phyloP scores from a whole-genome alignment of 2,329 filamentous ascomycete species.

The Colletotrichum plurivorum region DNA sequence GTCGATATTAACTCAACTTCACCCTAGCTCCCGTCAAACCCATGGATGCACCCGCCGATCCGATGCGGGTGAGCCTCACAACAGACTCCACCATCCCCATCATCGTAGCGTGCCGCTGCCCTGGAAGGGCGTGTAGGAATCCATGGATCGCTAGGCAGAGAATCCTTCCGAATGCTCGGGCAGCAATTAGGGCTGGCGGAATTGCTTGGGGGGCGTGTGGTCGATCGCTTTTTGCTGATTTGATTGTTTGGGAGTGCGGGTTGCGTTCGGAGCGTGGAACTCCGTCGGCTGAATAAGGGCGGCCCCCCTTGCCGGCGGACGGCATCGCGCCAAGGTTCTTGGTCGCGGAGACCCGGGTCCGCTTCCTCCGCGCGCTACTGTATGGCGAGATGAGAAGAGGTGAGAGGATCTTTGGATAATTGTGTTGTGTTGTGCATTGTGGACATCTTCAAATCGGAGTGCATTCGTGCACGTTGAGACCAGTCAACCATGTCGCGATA shows the following conservation, averaged over 20 bases:
- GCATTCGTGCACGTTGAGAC: too few species aligned
- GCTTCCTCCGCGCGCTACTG: too few species aligned
- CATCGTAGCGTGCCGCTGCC: neutral
- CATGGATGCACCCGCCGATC: neutral
- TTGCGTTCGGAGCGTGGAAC: slow-evolving; percentile 10
- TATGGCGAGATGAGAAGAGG: too few species aligned
- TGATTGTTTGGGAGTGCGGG: neutral
- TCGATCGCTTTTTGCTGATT: too few species aligned
- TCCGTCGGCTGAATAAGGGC: slow-evolving; percentile 4
- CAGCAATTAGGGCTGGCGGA: too few species aligned
- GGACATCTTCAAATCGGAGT: too few species aligned
- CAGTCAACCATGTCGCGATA: too few species aligned
- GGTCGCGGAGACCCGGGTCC: neutral
- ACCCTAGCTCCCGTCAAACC: neutral
- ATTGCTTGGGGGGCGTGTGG: too few species aligned
- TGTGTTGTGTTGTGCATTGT: too few species aligned
- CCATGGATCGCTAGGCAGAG: neutral
- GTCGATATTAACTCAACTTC: slow-evolving; percentile 9
- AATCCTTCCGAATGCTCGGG: slow-evolving; percentile 6
- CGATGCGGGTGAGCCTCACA: neutral
- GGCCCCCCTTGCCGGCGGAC: neutral
- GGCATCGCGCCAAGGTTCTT: neutral
- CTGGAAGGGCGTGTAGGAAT: neutral
- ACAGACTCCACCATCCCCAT: neutral
- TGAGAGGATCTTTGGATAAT: too few species aligned